Percentiles rank a stretch among this genome's conserved stretches.
Evolutionary conservation across 805 yeast genomes (phyloP).

Genomic region (Phaffomyces thermotolerans): DNA sequence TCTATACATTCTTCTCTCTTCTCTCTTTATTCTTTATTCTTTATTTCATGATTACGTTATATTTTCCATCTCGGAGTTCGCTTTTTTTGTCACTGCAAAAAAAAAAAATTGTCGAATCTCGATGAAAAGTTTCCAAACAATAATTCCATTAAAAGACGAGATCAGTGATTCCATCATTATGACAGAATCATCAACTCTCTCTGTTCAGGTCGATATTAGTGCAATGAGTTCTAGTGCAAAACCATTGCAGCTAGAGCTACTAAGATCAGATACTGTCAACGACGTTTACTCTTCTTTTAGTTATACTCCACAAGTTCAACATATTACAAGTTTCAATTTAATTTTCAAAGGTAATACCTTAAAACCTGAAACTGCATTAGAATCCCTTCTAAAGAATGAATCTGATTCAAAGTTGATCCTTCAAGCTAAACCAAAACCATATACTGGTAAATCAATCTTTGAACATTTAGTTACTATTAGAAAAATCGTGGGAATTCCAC

Average conservation of each 20-base stretch:
- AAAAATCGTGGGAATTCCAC: constrained; percentile 50
- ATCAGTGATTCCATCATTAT: background rate
- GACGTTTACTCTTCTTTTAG: constrained; percentile 53
- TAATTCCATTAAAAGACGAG: background rate
- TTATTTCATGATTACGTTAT: no score
- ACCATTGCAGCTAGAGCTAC: constrained; percentile 14
- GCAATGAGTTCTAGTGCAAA: constrained; percentile 5
- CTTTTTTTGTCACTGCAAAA: background rate
- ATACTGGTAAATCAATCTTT: constrained; percentile 52
- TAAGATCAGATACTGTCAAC: constrained; percentile 39
- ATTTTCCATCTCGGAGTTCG: background rate
- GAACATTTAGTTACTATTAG: constrained; percentile 60
- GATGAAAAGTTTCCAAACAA: no score
- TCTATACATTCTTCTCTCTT: no score
- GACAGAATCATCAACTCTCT: constrained; percentile 6
- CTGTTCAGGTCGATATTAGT: constrained; percentile 5
- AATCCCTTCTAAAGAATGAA: constrained; percentile 17
- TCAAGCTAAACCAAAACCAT: constrained; percentile 44
- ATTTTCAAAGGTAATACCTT: constrained; percentile 29
- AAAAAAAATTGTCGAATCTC: background rate
- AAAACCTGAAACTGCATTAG: constrained; percentile 21
- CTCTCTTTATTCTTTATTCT: no score
- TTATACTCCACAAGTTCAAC: constrained; percentile 49
- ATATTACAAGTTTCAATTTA: constrained; percentile 54
- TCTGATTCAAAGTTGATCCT: constrained; percentile 30